phyloP scores from a whole-genome alignment of 352 stramenopile species.

The Phytophthora nicotianae region DNA sequence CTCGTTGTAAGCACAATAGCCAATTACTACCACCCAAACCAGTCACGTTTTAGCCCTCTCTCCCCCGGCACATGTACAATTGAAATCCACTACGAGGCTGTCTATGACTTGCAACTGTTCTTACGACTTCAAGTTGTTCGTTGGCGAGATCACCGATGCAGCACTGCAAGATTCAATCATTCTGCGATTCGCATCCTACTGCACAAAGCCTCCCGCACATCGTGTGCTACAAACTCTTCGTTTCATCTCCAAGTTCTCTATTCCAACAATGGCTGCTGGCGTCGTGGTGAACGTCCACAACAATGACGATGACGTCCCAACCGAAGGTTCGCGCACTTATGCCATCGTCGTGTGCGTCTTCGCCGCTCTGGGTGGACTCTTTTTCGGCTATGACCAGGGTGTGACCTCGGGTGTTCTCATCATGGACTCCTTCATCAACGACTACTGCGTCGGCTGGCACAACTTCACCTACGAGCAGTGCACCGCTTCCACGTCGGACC shows the following conservation, averaged over 20 bases:
- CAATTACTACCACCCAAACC: too few species aligned
- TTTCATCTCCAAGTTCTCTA: not conserved
- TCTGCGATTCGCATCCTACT: too few species aligned
- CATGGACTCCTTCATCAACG: slow-evolving; percentile 51
- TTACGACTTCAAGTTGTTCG: too few species aligned
- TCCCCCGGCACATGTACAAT: too few species aligned
- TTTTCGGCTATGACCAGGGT: slow-evolving; percentile 49
- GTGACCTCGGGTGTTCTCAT: slow-evolving; percentile 45
- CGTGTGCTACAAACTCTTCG: too few species aligned
- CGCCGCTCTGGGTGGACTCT: slow-evolving; percentile 30
- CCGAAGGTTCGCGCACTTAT: slow-evolving; percentile 37
- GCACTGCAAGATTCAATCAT: too few species aligned
- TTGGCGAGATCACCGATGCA: too few species aligned
- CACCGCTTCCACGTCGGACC: slow-evolving; percentile 27
- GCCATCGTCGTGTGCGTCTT: slow-evolving; percentile 41
- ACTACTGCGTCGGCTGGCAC: slow-evolving; percentile 40
- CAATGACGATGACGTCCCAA: slow-evolving; percentile 5
- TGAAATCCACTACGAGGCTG: too few species aligned
- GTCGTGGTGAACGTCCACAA: not conserved
- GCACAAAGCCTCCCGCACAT: too few species aligned
- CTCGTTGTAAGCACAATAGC: too few species aligned
- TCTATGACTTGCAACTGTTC: too few species aligned
- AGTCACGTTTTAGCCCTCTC: too few species aligned
- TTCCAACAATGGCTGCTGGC: not conserved
- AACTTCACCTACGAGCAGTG: slow-evolving; percentile 37